Evolutionary conservation across 768 basidiomycete species (phyloP).

Genomic region (Coprinopsis sp.): DNA sequence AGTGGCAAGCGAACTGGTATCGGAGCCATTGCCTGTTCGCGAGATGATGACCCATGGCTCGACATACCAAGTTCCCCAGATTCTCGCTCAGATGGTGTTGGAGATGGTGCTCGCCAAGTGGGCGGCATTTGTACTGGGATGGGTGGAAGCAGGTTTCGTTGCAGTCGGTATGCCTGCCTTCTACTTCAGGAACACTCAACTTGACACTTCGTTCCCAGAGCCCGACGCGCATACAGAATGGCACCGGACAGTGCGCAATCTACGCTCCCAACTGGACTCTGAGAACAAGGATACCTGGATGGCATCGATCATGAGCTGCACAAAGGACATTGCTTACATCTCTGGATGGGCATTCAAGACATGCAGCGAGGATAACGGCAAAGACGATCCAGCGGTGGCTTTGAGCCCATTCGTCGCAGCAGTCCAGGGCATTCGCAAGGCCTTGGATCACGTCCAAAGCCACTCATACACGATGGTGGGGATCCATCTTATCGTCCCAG

Average conservation of each 20-base stretch:
- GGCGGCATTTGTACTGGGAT: conserved; percentile 6
- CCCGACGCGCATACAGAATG: background rate
- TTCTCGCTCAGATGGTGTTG: conserved; percentile 8
- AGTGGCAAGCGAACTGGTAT: background rate
- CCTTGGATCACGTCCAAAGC: background rate
- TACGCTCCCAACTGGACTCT: background rate
- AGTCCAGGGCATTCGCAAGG: conserved; percentile 3
- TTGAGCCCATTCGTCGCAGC: conserved; percentile 5
- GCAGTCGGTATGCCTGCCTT: conserved; percentile 1
- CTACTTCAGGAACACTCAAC: background rate
- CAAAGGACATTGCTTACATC: conserved; percentile 5
- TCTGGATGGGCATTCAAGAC: conserved; percentile 9
- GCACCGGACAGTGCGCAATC: background rate
- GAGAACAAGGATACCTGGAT: conserved; percentile 6
- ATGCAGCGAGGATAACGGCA: background rate
- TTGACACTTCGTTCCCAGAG: background rate
- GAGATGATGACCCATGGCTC: background rate
- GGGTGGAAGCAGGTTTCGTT: background rate
- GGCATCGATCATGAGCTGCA: conserved; percentile 7
- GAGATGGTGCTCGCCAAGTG: conserved; percentile 11
- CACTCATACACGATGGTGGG: background rate
- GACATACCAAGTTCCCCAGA: background rate
- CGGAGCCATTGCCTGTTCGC: conserved; percentile 3
- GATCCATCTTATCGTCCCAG: conserved; percentile 3
- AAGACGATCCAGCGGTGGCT: background rate